Conservation (phyloP, 306 rosid genomes). For the Oemleria cerasiformis region DNA sequence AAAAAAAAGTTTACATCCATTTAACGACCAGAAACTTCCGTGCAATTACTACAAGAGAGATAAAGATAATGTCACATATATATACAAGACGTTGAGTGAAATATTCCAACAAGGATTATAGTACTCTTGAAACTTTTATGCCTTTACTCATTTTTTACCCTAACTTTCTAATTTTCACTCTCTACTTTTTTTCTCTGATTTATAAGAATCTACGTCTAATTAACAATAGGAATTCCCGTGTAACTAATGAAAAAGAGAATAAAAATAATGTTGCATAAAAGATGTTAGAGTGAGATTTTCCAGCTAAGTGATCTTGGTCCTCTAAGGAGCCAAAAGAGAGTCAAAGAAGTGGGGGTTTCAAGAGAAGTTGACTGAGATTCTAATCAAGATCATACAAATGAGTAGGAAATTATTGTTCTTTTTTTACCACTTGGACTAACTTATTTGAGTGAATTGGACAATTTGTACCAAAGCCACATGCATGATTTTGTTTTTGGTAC, state of each 20-base stretch:
- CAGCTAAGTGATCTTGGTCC: background rate
- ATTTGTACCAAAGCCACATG: conserved; percentile 18
- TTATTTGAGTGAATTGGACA: conserved; percentile 25
- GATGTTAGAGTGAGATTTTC: no score
- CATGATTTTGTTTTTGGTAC: conserved; percentile 32
- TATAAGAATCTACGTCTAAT: conserved; percentile 11
- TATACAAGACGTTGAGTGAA: no score
- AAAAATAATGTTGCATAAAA: no score
- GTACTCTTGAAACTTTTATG: background rate
- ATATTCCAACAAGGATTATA: no score
- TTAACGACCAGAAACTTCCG: no score
- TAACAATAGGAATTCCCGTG: background rate
- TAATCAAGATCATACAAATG: conserved; percentile 43
- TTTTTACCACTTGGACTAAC: conserved; percentile 14
- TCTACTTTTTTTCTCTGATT: background rate
- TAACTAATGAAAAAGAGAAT: background rate
- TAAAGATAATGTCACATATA: no score
- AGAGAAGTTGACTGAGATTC: conserved; percentile 37
- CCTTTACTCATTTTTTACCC: background rate
- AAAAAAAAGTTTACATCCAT: no score
- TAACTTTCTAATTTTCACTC: background rate
- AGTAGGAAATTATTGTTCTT: conserved; percentile 53
- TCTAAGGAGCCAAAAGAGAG: conserved; percentile 20
- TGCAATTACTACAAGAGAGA: no score
- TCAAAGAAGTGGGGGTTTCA: conserved; percentile 38